Evolutionary conservation across 495 filamentous ascomycete species (phyloP).

Genomic region (Aspergillus coremiiformis): DNA sequence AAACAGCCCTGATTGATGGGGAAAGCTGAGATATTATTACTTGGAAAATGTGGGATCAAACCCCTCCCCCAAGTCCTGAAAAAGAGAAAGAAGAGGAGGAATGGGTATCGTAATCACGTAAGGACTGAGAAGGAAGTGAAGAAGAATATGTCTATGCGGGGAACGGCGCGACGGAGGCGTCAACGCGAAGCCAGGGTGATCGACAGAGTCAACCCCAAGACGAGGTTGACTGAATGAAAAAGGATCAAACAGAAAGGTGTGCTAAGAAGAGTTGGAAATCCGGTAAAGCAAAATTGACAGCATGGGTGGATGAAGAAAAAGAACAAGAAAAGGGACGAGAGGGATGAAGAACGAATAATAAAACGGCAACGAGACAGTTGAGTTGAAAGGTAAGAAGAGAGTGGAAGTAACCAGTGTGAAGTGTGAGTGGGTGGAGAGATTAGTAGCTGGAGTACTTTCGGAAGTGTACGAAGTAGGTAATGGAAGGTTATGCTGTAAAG

Average conservation of each 20-base stretch:
- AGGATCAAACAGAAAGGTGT: neutral
- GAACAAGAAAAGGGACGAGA: neutral
- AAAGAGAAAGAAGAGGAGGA: neutral
- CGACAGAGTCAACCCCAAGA: slow-evolving; percentile 25
- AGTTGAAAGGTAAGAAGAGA: slow-evolving; percentile 1
- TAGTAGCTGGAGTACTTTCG: neutral
- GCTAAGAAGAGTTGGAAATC: neutral
- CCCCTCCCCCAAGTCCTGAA: too few relatives aligned
- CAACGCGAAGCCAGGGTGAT: slow-evolving; percentile 34
- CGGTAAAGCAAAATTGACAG: neutral
- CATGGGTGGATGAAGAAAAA: slow-evolving; percentile 5
- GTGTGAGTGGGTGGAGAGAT: neutral
- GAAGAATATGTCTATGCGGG: slow-evolving; percentile 32
- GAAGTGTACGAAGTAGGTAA: neutral
- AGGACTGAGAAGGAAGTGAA: slow-evolving; percentile 10
- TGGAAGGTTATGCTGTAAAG: neutral
- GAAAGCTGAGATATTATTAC: neutral
- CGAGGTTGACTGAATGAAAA: slow-evolving; percentile 18
- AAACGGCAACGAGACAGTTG: neutral
- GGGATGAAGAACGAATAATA: slow-evolving; percentile 6
- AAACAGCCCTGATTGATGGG: slow-evolving; percentile 8
- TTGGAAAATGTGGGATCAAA: neutral
- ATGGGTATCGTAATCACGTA: slow-evolving; percentile 12
- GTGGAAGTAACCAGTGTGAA: neutral
- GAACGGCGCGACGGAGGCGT: slow-evolving; percentile 30